Evolutionary conservation across 2,329 filamentous ascomycete genomes (phyloP).

Genomic region (Nemania abortiva): DNA sequence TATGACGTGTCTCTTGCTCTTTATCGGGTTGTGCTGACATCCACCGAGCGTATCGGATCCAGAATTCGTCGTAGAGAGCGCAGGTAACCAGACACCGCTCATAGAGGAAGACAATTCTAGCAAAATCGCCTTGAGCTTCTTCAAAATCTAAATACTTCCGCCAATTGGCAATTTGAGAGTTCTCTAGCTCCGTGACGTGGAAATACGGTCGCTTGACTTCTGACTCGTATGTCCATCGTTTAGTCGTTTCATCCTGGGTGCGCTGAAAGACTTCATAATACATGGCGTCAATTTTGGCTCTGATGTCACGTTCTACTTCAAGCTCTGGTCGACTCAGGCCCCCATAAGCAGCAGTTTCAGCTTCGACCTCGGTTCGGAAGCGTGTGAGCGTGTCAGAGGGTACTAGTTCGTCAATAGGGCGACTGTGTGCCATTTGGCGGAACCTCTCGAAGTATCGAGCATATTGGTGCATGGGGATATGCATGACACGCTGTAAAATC

Average conservation of each 20-base stretch:
- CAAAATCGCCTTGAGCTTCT: constrained; percentile 82
- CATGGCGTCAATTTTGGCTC: constrained; percentile 80
- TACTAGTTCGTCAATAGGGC: constrained; percentile 79
- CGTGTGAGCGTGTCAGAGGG: constrained; percentile 74
- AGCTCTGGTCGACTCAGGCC: constrained; percentile 72
- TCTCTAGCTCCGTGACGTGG: constrained; percentile 92
- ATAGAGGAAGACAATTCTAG: constrained; percentile 84
- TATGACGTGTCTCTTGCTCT: constrained; percentile 89
- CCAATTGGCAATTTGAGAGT: constrained; percentile 89
- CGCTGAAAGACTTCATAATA: constrained; percentile 84
- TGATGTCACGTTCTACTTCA: constrained; percentile 86
- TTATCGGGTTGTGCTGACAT: constrained; percentile 85
- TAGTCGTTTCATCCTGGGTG: constrained; percentile 89
- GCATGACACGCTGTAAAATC: constrained; percentile 83
- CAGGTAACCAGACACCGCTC: constrained; percentile 94
- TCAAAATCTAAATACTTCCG: constrained; percentile 97
- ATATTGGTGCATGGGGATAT: constrained; percentile 96
- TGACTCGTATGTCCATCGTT: constrained; percentile 94
- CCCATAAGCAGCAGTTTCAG: constrained; percentile 68
- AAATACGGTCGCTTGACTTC: constrained; percentile 97
- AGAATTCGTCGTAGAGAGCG: constrained; percentile 97
- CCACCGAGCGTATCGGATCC: constrained; percentile 97
- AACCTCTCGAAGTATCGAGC: constrained; percentile 94
- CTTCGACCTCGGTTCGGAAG: constrained; percentile 78
- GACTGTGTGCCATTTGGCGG: constrained; percentile 77